Evolutionary conservation across 768 basidiomycete genomes (phyloP).

Genomic region (Neoboletus magnificus): DNA sequence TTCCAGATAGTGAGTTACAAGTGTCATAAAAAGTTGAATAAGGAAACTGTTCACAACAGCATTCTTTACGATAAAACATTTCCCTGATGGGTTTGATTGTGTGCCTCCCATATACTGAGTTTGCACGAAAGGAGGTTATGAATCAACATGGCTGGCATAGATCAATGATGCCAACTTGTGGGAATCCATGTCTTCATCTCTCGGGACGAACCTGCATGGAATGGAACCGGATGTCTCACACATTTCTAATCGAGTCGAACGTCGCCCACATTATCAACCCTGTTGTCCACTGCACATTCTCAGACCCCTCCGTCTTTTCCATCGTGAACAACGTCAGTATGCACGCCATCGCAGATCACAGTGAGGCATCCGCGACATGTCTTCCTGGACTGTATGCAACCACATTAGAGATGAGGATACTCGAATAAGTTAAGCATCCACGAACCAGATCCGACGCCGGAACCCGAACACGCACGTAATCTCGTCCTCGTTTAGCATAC

Average conservation of each 20-base stretch:
- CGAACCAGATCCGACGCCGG: constrained; percentile 20
- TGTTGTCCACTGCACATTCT: constrained; percentile 17
- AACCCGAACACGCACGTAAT: constrained; percentile 18
- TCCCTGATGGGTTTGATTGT: too few relatives aligned
- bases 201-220: constrained; percentile 16
- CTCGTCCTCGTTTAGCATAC: constrained; percentile 13
- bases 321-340: constrained; percentile 18
- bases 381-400: constrained; percentile 14
- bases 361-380: constrained; percentile 19
- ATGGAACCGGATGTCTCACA: constrained; percentile 15
- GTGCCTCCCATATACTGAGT: too few relatives aligned
- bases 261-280: constrained; percentile 12
- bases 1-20: too few relatives aligned
- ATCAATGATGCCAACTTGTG: constrained; percentile 13
- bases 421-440: neutral
- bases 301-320: constrained; percentile 13
- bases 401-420: neutral
- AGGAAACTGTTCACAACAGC: too few relatives aligned
- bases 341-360: constrained; percentile 22
- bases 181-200: constrained; percentile 13
- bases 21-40: too few relatives aligned
- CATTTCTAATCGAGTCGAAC: neutral
- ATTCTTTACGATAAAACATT: too few relatives aligned
- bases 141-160: constrained; percentile 1
- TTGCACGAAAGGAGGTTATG: too few relatives aligned